Evolutionary conservation across 2,329 filamentous ascomycete species (phyloP).

Genomic region (Ramularia endophylla): DNA sequence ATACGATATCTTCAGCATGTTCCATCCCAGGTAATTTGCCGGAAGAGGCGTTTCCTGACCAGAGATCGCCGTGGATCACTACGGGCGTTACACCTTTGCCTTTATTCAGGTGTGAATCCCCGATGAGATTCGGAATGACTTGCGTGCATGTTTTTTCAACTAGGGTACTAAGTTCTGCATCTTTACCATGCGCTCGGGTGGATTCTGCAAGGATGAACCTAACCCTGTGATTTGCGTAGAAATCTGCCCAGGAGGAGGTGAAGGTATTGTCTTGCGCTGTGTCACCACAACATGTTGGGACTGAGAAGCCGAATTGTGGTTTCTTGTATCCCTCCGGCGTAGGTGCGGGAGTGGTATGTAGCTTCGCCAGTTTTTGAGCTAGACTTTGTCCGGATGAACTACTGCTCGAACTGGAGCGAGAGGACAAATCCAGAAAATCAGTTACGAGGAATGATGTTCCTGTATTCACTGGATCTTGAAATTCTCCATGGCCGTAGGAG

Average conservation of each 20-base stretch:
- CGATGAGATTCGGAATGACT: constrained; percentile 73
- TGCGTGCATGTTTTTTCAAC: constrained; percentile 58
- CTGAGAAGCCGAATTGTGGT: constrained; percentile 76
- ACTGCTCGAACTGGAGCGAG: constrained; percentile 20
- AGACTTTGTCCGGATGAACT: constrained; percentile 47
- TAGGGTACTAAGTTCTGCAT: constrained; percentile 55
- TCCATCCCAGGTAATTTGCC: constrained; percentile 55
- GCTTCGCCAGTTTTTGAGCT: constrained; percentile 67
- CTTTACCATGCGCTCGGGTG: constrained; percentile 56
- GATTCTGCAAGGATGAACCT: constrained; percentile 56
- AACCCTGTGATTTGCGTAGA: constrained; percentile 74
- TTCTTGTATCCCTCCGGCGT: constrained; percentile 51
- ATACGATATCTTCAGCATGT: constrained; percentile 67
- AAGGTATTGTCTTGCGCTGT: constrained; percentile 76
- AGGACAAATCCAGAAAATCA: constrained; percentile 68
- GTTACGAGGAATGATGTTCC: constrained; percentile 58
- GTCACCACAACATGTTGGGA: constrained; percentile 78
- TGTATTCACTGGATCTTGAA: constrained; percentile 36
- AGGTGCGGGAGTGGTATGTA: constrained; percentile 73
- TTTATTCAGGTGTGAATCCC: constrained; percentile 57
- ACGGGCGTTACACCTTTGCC: constrained; percentile 64
- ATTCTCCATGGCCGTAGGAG: constrained; percentile 64
- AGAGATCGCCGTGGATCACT: constrained; percentile 86
- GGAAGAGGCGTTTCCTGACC: constrained; percentile 74
- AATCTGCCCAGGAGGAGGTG: constrained; percentile 70